Evolutionary conservation across 768 basidiomycete species (phyloP).

Genomic region (Panaeolus cyanescens): DNA sequence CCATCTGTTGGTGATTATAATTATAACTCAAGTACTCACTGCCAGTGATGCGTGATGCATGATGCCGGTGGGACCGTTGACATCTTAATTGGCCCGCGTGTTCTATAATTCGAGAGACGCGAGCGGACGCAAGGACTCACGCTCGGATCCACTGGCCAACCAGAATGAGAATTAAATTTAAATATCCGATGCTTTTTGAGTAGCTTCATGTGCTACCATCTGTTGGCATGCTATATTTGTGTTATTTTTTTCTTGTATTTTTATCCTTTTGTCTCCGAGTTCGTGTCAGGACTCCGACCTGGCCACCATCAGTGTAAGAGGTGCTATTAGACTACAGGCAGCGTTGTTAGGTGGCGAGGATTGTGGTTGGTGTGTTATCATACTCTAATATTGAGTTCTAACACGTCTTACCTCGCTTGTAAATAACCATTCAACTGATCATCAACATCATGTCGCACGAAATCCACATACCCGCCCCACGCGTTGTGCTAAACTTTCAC

Average conservation of each 20-base stretch:
- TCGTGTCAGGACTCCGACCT: not conserved
- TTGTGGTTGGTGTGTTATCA: not conserved
- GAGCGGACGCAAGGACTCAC: not conserved
- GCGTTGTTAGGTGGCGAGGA: not conserved
- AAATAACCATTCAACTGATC: not conserved
- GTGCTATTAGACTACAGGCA: not conserved
- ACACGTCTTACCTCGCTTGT: not conserved
- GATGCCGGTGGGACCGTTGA: not conserved
- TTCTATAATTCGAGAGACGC: not conserved
- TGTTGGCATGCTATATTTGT: not conserved
- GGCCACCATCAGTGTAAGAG: not conserved
- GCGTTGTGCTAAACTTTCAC: not conserved
- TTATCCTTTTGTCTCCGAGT: no score
- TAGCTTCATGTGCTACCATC: not conserved
- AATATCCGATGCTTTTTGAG: not conserved
- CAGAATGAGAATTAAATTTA: not conserved
- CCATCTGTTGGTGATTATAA: no score
- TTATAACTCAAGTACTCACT: not conserved
- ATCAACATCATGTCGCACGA: not conserved
- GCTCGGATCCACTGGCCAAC: not conserved
- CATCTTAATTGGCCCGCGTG: not conserved
- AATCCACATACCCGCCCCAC: conserved; percentile 1
- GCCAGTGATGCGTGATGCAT: not conserved
- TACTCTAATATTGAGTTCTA: not conserved
- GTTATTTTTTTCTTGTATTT: not conserved